Evolutionary conservation across 345 rosid genomes (phyloP), one percentile per base, ranked within the genome.

Genomic region (Gossypium stocksii): DNA sequence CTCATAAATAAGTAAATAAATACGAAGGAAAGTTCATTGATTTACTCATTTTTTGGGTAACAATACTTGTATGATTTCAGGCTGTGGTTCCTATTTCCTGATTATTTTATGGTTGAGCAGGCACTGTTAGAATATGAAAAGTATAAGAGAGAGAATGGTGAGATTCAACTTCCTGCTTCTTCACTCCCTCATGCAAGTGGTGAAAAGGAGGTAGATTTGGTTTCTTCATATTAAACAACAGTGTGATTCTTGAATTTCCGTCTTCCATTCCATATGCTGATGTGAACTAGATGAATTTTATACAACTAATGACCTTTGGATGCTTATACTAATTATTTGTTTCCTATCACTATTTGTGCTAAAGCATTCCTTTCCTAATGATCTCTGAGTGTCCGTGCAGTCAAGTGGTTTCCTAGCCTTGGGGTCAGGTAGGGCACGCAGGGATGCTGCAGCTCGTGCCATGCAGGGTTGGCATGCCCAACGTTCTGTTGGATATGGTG

Each of bases 381-480:
- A 43, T 61, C 14, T 65, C 58, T 48, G 54, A 64, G 70, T 67
- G 60, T 77, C 68, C 66, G 17, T 74, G 78, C 85, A 89, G 94
- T 81, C 70, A 71, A 82, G 79, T 71, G 73, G 82, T 75, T 79
- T 81, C 80, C 91, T 83, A 79, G 79, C 85, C 59, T 51, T 89
- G 46, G 92, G 89, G 70, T 88, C 92, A 71, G 88, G 90, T 54
- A 83, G 97, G 79, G 91, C 87, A 79, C 85, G 90, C 17, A 83
- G 97, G 78, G 91, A 84, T 84, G 85, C 97, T 79, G 93, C 94
- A 74, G 88, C 91, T 66, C 97, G 97, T 82, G 97, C 97, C 59
- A 90, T 87, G 98, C 91, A 91, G 83, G 90, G 93, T 83, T 93
- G 93, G 97, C 93, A 91, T 73, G 86, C 92, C 3, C 93, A 89